These are phyloP conservation scores for Kluyveromyces sp. DNA, from an alignment of 1,139 yeast genomes.

Conservation along the genomic window DNA sequence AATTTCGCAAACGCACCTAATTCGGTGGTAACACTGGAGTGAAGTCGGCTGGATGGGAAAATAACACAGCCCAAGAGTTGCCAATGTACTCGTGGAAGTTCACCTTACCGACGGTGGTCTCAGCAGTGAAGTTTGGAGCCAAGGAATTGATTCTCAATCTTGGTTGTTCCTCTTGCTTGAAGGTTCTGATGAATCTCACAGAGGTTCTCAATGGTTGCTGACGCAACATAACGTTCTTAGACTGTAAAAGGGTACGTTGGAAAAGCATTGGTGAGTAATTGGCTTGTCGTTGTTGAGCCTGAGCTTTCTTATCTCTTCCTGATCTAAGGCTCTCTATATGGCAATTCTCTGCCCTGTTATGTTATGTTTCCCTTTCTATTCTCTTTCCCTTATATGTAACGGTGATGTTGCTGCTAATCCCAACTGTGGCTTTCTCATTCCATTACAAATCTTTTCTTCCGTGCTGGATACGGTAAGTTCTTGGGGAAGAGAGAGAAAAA, in stretches of 20 bases:
- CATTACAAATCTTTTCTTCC: no score
- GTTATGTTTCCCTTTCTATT: background rate
- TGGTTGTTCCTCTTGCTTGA: slow-evolving; percentile 57
- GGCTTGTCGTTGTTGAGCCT: no score
- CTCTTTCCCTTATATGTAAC: background rate
- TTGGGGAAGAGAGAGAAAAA: background rate
- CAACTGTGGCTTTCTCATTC: background rate
- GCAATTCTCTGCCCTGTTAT: background rate
- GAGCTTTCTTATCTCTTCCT: no score
- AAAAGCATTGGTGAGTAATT: slow-evolving; percentile 16
- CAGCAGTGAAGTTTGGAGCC: slow-evolving; percentile 81
- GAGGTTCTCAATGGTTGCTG: slow-evolving; percentile 19
- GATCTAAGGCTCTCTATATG: background rate
- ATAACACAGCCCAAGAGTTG: slow-evolving; percentile 73
- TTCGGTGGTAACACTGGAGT: slow-evolving; percentile 93
- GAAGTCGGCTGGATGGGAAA: slow-evolving; percentile 91
- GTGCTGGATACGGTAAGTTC: background rate
- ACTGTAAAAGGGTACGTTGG: slow-evolving; percentile 25
- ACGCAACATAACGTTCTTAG: slow-evolving; percentile 13
- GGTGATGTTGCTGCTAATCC: background rate
- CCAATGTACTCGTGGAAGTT: slow-evolving; percentile 79
- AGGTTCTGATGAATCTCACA: slow-evolving; percentile 33
- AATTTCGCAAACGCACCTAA: slow-evolving; percentile 84
- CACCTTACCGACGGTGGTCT: slow-evolving; percentile 68
- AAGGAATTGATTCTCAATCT: slow-evolving; percentile 56